phyloP scores from a whole-genome alignment of 2,329 filamentous ascomycete species.

The Aspergillus sclerotialis region DNA sequence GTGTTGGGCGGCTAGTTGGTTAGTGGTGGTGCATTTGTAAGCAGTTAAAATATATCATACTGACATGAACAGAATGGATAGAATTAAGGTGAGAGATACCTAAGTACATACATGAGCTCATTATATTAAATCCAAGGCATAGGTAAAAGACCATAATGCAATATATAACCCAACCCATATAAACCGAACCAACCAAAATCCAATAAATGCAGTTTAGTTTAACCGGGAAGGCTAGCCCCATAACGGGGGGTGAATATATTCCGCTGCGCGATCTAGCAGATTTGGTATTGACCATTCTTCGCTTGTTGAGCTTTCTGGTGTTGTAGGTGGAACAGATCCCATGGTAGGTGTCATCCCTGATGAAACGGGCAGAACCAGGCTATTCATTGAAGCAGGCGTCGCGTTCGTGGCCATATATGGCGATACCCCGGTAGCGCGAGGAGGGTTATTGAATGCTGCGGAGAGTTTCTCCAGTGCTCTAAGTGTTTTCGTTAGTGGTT shows the following conservation, averaged over 20 bases:
- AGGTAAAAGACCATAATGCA: no score
- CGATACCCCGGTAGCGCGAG: conserved; percentile 11
- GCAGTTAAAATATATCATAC: background rate
- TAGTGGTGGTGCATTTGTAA: background rate
- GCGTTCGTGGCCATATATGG: conserved; percentile 13
- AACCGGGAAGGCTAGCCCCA: conserved; percentile 27
- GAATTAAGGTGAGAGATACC: no score
- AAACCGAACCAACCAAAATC: no score
- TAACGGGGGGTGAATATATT: conserved; percentile 42
- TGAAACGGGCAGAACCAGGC: conserved; percentile 10
- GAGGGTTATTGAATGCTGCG: conserved; percentile 26
- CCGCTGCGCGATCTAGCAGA: conserved; percentile 39
- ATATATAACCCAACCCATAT: no score
- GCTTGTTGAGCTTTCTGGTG: conserved; percentile 41
- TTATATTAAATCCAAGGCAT: no score
- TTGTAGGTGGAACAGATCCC: conserved; percentile 37
- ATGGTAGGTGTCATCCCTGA: conserved; percentile 26
- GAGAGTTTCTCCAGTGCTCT: conserved; percentile 41
- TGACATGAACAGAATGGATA: conserved; percentile 1
- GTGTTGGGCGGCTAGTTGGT: conserved; percentile 15
- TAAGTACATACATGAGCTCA: no score
- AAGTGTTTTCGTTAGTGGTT: conserved; percentile 39
- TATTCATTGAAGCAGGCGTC: conserved; percentile 9
- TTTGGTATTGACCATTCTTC: conserved; percentile 41
- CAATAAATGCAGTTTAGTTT: no score